phyloP scores from a whole-genome alignment of 2,329 filamentous ascomycete genomes.

The Beauveria australis region DNA sequence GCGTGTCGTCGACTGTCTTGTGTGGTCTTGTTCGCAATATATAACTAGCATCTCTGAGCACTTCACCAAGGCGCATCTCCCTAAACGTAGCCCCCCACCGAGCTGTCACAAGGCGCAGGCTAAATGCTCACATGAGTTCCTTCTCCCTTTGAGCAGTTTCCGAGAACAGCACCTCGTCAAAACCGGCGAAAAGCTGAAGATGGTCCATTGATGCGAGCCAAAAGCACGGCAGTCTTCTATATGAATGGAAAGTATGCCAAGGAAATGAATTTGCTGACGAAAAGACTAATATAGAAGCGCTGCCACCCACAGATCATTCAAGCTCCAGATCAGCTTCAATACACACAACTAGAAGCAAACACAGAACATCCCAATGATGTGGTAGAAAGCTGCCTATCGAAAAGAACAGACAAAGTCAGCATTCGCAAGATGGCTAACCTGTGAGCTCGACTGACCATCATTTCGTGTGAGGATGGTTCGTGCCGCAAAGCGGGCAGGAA shows the following conservation, averaged over 20 bases:
- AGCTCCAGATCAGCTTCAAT: background rate
- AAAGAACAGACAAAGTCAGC: background rate
- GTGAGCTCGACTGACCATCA: background rate
- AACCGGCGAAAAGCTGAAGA: background rate
- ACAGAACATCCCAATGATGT: no score
- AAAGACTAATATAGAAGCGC: background rate
- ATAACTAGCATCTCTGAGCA: no score
- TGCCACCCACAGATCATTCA: background rate
- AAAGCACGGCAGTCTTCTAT: background rate
- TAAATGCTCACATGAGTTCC: background rate
- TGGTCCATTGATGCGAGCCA: background rate
- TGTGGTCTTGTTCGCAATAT: no score
- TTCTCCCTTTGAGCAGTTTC: background rate
- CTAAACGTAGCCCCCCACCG: no score
- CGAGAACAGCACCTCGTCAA: background rate
- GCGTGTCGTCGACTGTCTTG: no score
- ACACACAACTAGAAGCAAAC: background rate
- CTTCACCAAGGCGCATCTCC: no score
- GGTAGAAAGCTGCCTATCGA: background rate
- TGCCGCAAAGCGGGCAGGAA: constrained; percentile 8
- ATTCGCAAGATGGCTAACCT: background rate
- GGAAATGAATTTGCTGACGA: background rate
- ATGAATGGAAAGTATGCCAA: background rate
- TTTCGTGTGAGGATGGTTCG: background rate
- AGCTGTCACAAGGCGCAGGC: background rate